phyloP scores from a whole-genome alignment of 1,139 yeast species.

The Hansenula anomala region DNA sequence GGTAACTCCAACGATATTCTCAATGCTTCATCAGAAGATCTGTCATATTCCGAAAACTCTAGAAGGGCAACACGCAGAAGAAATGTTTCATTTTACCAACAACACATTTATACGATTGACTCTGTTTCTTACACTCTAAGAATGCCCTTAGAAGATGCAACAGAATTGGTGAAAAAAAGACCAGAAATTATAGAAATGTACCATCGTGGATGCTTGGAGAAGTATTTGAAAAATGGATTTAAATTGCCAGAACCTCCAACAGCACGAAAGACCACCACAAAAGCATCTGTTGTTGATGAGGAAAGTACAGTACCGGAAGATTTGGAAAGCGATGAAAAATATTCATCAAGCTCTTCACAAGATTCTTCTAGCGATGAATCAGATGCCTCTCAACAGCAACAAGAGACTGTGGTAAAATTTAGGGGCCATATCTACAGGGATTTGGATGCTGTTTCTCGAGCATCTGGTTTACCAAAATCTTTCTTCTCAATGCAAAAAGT shows the following conservation, averaged over 20 bases:
- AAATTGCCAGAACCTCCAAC: background rate
- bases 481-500: slow-evolving; percentile 11
- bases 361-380: background rate
- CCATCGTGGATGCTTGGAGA: slow-evolving; percentile 13
- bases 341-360: background rate
- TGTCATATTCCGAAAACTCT: background rate
- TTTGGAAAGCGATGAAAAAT: too few species aligned
- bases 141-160: slow-evolving; percentile 15
- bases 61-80: slow-evolving; percentile 11
- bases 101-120: slow-evolving; percentile 22
- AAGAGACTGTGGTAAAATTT: too few species aligned
- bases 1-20: too few species aligned
- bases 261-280: background rate
- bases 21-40: background rate
- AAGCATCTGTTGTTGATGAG: too few species aligned
- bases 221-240: slow-evolving; percentile 6
- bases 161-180: slow-evolving; percentile 14
- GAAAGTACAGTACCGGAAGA: too few species aligned
- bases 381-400: too few species aligned
- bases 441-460: slow-evolving; percentile 14
- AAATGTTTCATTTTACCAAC: slow-evolving; percentile 15
- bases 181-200: slow-evolving; percentile 17
- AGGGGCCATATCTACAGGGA: slow-evolving; percentile 17
- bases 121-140: slow-evolving; percentile 15
- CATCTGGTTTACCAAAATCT: slow-evolving; percentile 18